A percentile compares a stretch with the other conserved stretches of the same genome.
phyloP scores from a whole-genome alignment of 306 rosid species.

The Cicer chorassanicum region DNA sequence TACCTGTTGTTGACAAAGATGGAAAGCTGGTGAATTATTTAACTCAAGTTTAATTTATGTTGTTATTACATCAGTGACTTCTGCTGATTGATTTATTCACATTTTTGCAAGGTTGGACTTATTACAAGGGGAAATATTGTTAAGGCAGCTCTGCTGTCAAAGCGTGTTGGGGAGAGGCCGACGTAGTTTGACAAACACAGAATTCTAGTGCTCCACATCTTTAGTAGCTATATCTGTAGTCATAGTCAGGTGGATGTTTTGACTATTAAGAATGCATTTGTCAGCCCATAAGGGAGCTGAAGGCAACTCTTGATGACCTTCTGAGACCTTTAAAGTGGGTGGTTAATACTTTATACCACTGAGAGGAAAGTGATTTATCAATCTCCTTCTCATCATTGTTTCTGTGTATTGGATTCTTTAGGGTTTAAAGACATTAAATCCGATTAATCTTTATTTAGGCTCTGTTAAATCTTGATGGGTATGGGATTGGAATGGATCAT shows the following conservation, averaged over 20 bases:
- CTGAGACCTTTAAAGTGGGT: constrained; percentile 30
- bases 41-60: constrained; percentile 11
- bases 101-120: constrained; percentile 74
- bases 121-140: constrained; percentile 90
- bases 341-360: not conserved
- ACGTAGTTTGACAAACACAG: constrained; percentile 19
- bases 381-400: constrained; percentile 39
- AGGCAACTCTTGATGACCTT: constrained; percentile 41
- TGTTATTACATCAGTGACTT: constrained; percentile 19
- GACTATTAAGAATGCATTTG: constrained; percentile 23
- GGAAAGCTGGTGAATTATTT: constrained; percentile 75
- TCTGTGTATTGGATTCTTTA: constrained; percentile 32
- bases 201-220: constrained; percentile 15
- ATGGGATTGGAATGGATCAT: constrained; percentile 36
- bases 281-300: constrained; percentile 26
- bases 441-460: constrained; percentile 11
- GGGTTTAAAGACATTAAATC: constrained; percentile 26
- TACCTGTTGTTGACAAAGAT: constrained; percentile 82
- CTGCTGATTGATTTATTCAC: constrained; percentile 47
- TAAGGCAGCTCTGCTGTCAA: constrained; percentile 83
- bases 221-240: constrained; percentile 23
- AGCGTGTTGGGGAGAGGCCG: constrained; percentile 56
- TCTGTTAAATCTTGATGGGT: constrained; percentile 25
- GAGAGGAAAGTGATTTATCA: constrained; percentile 40
- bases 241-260: constrained; percentile 24